A percentile compares a stretch with the other conserved stretches of the same genome.
Conservation (phyloP, 202 grass and related monocot species). For the Panicum virgatum region DNA sequence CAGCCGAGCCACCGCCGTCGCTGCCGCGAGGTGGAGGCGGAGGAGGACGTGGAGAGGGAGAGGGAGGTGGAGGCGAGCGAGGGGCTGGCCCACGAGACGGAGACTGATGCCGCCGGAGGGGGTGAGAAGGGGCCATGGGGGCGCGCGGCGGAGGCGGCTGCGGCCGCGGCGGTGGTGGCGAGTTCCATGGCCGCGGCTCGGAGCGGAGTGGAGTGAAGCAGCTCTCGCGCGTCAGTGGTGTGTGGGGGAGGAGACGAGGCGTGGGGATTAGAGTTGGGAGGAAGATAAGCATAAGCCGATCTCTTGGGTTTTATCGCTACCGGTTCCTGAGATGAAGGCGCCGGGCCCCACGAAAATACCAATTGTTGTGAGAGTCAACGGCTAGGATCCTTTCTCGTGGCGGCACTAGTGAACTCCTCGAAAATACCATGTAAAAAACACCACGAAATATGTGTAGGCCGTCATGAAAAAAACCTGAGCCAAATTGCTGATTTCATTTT, state of each 20-base stretch:
- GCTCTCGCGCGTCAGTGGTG: neutral
- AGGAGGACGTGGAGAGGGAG: constrained; percentile 17
- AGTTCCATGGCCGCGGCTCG: constrained; percentile 44
- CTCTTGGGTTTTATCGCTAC: too few species aligned
- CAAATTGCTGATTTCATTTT: too few species aligned
- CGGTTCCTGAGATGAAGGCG: too few species aligned
- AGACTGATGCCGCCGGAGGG: neutral
- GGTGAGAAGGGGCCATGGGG: constrained; percentile 25
- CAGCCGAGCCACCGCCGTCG: constrained; percentile 3
- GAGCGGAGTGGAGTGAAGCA: neutral
- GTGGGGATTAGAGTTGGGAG: constrained; percentile 38
- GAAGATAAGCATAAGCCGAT: constrained; percentile 20
- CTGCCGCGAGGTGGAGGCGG: constrained; percentile 26
- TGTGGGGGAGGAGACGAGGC: neutral
- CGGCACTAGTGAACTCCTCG: too few species aligned
- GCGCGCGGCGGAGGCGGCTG: constrained; percentile 7
- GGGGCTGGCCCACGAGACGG: neutral
- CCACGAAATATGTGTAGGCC: too few species aligned
- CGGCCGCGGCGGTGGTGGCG: constrained; percentile 4
- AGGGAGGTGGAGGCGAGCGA: neutral
- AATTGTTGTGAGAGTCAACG: too few species aligned
- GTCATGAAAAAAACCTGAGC: too few species aligned
- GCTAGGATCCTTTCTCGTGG: too few species aligned
- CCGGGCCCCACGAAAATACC: too few species aligned
- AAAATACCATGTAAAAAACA: too few species aligned